A percentile compares a stretch with the other conserved stretches of the same genome.
These are phyloP conservation scores for Ottelia alismoides DNA, from an alignment of 106 monocot species.

Conservation along the genomic window DNA sequence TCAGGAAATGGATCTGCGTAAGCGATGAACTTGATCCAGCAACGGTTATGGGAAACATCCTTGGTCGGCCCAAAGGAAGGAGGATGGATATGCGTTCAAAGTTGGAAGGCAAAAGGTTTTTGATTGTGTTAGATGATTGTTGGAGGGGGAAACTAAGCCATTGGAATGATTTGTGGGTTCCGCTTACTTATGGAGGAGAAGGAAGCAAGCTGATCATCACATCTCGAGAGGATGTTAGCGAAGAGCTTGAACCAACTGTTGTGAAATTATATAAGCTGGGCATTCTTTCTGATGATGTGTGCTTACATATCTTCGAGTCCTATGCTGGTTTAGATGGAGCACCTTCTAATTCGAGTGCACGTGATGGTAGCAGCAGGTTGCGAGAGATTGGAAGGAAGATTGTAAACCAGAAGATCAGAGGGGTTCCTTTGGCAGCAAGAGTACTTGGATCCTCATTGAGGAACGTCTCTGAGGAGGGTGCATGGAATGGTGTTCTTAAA, in stretches of 20 bases:
- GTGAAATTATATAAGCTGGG: neutral
- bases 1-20: neutral
- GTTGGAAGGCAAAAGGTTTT: slow-evolving; percentile 12
- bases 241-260: too few relatives aligned
- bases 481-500: slow-evolving; percentile 6
- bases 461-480: neutral
- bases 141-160: slow-evolving; percentile 4
- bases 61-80: too few relatives aligned
- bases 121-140: slow-evolving; percentile 24
- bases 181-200: neutral
- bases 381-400: slow-evolving; percentile 3
- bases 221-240: slow-evolving; percentile 1
- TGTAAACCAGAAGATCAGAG: slow-evolving; percentile 6
- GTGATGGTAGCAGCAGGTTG: neutral
- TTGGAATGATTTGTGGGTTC: slow-evolving; percentile 6
- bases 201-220: slow-evolving; percentile 17
- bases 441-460: neutral
- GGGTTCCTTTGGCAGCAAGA: slow-evolving; percentile 12
- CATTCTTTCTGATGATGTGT: neutral
- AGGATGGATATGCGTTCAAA: too few relatives aligned
- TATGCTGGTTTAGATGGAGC: slow-evolving; percentile 6
- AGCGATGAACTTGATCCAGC: neutral
- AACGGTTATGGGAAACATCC: too few relatives aligned
- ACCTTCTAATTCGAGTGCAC: neutral
- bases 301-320: slow-evolving; percentile 5